Conservation (phyloP, 1,139 yeast genomes). For the Saccharomyces hybrid region DNA sequence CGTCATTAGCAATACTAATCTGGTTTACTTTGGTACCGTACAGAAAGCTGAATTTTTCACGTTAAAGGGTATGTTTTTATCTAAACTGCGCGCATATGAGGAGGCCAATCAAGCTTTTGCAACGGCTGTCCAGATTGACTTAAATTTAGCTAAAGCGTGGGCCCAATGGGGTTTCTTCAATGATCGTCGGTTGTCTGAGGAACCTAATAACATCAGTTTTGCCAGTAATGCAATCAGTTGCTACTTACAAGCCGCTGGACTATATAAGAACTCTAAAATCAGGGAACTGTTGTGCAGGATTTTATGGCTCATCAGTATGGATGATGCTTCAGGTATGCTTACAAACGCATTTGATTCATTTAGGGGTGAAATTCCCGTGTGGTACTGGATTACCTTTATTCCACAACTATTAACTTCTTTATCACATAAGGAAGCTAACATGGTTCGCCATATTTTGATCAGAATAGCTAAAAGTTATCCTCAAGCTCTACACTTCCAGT, state of each 20-base stretch:
- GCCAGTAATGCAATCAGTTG: conserved; percentile 95
- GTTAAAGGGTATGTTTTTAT: conserved; percentile 93
- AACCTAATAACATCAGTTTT: conserved; percentile 71
- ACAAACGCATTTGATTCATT: conserved; percentile 86
- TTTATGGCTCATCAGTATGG: conserved; percentile 88
- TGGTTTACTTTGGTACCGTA: conserved; percentile 92
- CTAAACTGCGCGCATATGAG: conserved; percentile 79
- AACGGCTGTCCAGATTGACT: conserved; percentile 91
- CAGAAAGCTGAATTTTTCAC: conserved; percentile 98
- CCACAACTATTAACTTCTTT: conserved; percentile 88
- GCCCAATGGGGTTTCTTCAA: conserved; percentile 99
- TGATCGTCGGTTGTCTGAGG: conserved; percentile 80
- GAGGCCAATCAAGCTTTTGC: conserved; percentile 98
- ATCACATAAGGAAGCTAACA: conserved; percentile 82
- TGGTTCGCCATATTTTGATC: conserved; percentile 80
- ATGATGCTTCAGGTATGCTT: conserved; percentile 74
- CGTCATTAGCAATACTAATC: conserved; percentile 90
- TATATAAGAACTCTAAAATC: conserved; percentile 87
- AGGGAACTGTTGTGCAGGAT: conserved; percentile 83
- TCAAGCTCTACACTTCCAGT: conserved; percentile 92
- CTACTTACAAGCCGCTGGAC: conserved; percentile 93
- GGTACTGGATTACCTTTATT: conserved; percentile 98
- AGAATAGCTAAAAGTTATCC: conserved; percentile 95
- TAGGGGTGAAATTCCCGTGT: conserved; percentile 94
- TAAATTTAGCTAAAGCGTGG: conserved; percentile 96